Evolutionary conservation across 2,329 filamentous ascomycete genomes (phyloP).

Genomic region (Calcarisporium arbuscula): DNA sequence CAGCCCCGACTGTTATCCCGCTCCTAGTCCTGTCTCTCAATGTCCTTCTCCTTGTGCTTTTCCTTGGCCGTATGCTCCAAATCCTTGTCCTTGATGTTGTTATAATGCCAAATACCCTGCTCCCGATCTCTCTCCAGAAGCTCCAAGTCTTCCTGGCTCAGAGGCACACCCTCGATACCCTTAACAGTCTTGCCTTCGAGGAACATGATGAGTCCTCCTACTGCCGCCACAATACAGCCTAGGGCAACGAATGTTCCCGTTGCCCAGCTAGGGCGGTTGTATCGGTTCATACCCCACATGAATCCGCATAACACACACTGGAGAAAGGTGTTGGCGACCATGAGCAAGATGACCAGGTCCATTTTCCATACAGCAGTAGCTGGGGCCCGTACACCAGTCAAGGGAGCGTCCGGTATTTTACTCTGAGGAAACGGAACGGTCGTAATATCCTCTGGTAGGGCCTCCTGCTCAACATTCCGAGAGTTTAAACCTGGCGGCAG

Average conservation of each 20-base stretch:
- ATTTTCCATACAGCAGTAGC: conserved; percentile 68
- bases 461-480: conserved; percentile 38
- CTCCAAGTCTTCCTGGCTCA: conserved; percentile 49
- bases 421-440: conserved; percentile 56
- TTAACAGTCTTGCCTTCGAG: conserved; percentile 68
- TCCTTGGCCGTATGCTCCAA: conserved; percentile 10
- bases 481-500: conserved; percentile 50
- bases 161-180: conserved; percentile 61
- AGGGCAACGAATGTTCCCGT: conserved; percentile 74
- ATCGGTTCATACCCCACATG: conserved; percentile 77
- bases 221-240: conserved; percentile 61
- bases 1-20: too few species aligned
- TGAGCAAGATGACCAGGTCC: conserved; percentile 73
- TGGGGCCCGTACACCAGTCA: conserved; percentile 65
- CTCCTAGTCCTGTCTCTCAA: too few species aligned
- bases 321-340: conserved; percentile 72
- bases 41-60: too few species aligned
- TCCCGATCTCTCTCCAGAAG: conserved; percentile 46
- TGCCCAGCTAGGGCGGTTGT: conserved; percentile 69
- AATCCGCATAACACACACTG: conserved; percentile 67
- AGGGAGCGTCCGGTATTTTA: conserved; percentile 58
- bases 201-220: conserved; percentile 65
- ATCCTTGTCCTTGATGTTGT: conserved; percentile 32
- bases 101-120: conserved; percentile 50
- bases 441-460: conserved; percentile 28